Base-by-base conservation (phyloP, 129 eudicot species). In the Artemisia annua region DNA sequence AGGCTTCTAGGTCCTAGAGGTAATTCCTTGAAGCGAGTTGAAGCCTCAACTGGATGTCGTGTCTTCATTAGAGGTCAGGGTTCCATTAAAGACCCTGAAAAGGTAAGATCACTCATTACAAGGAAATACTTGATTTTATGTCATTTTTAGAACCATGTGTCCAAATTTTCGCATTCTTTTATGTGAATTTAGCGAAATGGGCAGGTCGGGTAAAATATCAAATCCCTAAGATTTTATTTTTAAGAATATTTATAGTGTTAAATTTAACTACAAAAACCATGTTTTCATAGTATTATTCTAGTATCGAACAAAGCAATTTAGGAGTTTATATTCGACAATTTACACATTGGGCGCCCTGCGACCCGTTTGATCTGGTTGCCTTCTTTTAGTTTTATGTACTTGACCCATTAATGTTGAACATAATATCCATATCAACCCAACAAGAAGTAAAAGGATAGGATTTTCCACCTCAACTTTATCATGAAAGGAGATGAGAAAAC, bases 1-100 rank as follows among this genome's bases (percentile, higher is more conserved):
- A 78, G 95, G 75, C 88, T 89, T 74, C 71, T 92, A 54, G 97
- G 97, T 76, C 97, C 97, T 61, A 82, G 97, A 66, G 97, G 97
- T 60, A 92, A 92, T 72, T 92, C 97, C 14, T 67, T 92, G 73
- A 92, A 92, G 88, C 85, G 97, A 15, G 96, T 92, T 17, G 97
- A 92, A 88, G 96, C 91, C 58, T 79, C 96, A 14, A 92, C 97
- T 17, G 97, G 96, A 55, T 92, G 97, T 8, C 92, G 97, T 52
- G 96, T 92, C 63, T 92, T 80, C 69, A 92, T 92, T 15, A 89
- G 97, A 78, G 97, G 97, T 2, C 86, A 82, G 65, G 97, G 97
- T 52, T 92, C 97, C 63, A 89, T 92, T 18, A 92, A 92, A 77
- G 97, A 92, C 61, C 80, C 94, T 8, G 89, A 85, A 51, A 92